A percentile compares a stretch with the other conserved stretches of the same genome.
Conservation (phyloP, 495 filamentous ascomycete genomes). For the Talaromyces stipitatus region DNA sequence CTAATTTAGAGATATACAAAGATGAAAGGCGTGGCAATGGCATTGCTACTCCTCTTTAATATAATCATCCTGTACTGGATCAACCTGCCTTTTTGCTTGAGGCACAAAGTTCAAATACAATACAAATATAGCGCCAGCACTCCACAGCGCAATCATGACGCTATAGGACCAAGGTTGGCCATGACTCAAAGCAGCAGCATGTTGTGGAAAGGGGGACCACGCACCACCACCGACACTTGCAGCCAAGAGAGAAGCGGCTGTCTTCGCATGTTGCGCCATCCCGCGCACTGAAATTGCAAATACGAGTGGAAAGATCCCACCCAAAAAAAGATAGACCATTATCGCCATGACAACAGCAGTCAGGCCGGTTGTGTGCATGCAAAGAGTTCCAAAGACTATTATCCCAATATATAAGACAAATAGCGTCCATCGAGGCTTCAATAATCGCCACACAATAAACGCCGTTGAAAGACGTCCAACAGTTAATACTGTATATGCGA, state of each 20-base stretch:
- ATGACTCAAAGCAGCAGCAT: conserved; percentile 29
- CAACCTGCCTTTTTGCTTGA: conserved; percentile 51
- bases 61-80: conserved; percentile 30
- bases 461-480: conserved; percentile 55
- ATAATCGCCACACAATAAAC: conserved; percentile 35
- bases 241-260: conserved; percentile 44
- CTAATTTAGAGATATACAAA: too few species aligned
- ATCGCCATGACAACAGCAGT: conserved; percentile 42
- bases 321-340: conserved; percentile 54
- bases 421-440: conserved; percentile 58
- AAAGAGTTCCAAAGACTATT: conserved; percentile 46
- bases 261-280: conserved; percentile 53
- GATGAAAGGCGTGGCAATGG: too few species aligned
- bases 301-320: conserved; percentile 52
- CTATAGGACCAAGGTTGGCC: conserved; percentile 43
- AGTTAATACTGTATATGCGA: conserved; percentile 53
- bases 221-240: conserved; percentile 50
- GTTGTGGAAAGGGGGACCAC: conserved; percentile 47
- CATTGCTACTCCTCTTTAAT: not conserved
- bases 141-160: conserved; percentile 51
- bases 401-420: conserved; percentile 46
- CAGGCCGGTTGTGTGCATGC: conserved; percentile 44
- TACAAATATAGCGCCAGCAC: conserved; percentile 49
- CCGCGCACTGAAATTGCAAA: conserved; percentile 55
- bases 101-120: conserved; percentile 50